These are phyloP conservation scores for Stephania cephalantha DNA, from an alignment of 164 flowering plant genomes.

Conservation along the genomic window DNA sequence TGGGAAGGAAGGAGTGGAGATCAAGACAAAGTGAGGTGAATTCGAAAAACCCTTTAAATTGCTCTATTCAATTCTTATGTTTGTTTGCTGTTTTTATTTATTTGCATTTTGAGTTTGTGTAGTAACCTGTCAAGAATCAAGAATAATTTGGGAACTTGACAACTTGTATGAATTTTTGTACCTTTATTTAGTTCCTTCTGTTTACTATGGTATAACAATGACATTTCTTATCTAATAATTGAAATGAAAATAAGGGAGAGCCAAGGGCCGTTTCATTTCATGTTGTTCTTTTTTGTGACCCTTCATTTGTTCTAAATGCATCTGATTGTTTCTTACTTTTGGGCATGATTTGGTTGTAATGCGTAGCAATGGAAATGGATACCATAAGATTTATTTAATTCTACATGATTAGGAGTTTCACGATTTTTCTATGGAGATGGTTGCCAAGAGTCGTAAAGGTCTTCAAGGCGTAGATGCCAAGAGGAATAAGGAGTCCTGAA, in stretches of 20 bases:
- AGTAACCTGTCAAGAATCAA: neutral
- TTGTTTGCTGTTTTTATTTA: neutral
- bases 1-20: conserved; percentile 44
- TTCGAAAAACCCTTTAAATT: neutral
- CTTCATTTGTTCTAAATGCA: too few relatives aligned
- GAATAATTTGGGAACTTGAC: neutral
- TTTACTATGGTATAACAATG: neutral
- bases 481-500: neutral
- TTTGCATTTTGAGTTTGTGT: neutral
- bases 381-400: neutral
- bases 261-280: neutral
- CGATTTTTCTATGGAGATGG: too few relatives aligned
- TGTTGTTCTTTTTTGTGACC: neutral
- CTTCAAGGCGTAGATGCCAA: neutral
- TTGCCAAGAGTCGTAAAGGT: neutral
- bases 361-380: too few relatives aligned
- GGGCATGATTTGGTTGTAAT: too few relatives aligned
- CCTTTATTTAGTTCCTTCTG: neutral
- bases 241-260: neutral
- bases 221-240: neutral
- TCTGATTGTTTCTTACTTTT: too few relatives aligned
- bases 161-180: neutral
- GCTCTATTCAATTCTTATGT: neutral
- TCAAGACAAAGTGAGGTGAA: conserved; percentile 32
- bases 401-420: neutral